Percentiles rank a stretch among this genome's conserved stretches.
These are phyloP conservation scores for Tinospora cordifolia DNA, from an alignment of 164 flowering plant species.

Conservation along the genomic window DNA sequence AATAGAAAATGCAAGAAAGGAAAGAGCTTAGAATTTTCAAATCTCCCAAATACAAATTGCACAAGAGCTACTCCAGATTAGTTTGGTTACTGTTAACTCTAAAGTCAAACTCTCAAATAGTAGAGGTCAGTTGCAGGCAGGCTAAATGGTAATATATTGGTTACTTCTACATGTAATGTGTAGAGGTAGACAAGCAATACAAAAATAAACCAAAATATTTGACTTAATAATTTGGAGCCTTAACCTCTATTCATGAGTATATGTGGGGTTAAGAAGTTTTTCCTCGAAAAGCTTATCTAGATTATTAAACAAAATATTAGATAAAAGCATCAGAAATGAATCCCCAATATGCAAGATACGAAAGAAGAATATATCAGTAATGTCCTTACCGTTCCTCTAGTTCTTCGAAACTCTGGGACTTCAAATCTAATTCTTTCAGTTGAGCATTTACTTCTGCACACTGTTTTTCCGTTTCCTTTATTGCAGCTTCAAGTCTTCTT, in stretches of 20 bases:
- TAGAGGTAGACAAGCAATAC: too few relatives aligned
- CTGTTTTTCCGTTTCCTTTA: constrained; percentile 80
- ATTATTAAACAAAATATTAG: not conserved
- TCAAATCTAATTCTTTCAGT: constrained; percentile 66
- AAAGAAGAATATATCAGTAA: not conserved
- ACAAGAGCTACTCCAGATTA: not conserved
- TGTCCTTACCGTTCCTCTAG: constrained; percentile 76
- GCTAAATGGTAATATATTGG: too few relatives aligned
- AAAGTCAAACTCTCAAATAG: too few relatives aligned
- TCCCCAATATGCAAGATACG: constrained; percentile 1
- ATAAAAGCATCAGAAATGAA: not conserved
- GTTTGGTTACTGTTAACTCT: too few relatives aligned
- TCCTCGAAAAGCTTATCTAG: too few relatives aligned
- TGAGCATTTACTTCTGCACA: constrained; percentile 62
- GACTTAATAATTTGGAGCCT: too few relatives aligned
- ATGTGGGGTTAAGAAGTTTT: too few relatives aligned
- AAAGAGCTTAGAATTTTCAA: constrained; percentile 2
- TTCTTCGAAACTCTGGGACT: constrained; percentile 73
- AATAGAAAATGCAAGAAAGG: constrained; percentile 10
- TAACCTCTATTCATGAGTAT: too few relatives aligned
- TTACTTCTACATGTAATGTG: too few relatives aligned
- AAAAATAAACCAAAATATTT: too few relatives aligned
- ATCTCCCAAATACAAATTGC: not conserved
- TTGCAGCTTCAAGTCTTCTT: constrained; percentile 75
- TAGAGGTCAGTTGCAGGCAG: too few relatives aligned